Evolutionary conservation across 352 stramenopile species (phyloP).

Genomic region (Phytophthora gonapodyides): DNA sequence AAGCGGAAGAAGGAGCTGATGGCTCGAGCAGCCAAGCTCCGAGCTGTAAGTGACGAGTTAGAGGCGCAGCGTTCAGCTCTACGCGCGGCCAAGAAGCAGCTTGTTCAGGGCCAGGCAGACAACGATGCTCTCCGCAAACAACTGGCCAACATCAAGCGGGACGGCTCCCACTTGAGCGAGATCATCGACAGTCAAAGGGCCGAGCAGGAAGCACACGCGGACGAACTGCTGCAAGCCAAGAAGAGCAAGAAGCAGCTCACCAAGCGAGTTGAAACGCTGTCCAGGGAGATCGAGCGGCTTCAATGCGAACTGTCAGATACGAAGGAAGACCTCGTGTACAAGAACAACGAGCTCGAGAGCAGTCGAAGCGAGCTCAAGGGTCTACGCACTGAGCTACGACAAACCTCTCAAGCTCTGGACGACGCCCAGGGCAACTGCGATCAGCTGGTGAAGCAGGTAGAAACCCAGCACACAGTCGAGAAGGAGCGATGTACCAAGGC

Average conservation of each 20-base stretch:
- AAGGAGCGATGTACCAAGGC: slow-evolving; percentile 4
- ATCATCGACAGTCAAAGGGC: slow-evolving; percentile 51
- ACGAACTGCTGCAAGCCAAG: slow-evolving; percentile 30
- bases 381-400: slow-evolving; percentile 21
- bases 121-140: slow-evolving; percentile 48
- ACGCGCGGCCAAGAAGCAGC: slow-evolving; percentile 48
- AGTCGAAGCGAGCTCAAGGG: slow-evolving; percentile 31
- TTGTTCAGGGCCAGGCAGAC: slow-evolving; percentile 33
- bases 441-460: slow-evolving; percentile 24
- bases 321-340: slow-evolving; percentile 44
- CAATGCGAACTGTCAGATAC: slow-evolving; percentile 33
- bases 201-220: slow-evolving; percentile 28
- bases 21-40: slow-evolving; percentile 29
- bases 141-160: slow-evolving; percentile 37
- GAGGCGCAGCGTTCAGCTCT: slow-evolving; percentile 40
- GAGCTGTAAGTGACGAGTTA: slow-evolving; percentile 34
- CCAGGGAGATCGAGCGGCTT: slow-evolving; percentile 27
- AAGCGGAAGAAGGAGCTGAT: slow-evolving; percentile 39
- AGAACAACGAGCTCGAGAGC: slow-evolving; percentile 38
- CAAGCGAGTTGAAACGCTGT: slow-evolving; percentile 5
- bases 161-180: slow-evolving; percentile 44
- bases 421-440: slow-evolving; percentile 17
- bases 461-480: slow-evolving; percentile 12
- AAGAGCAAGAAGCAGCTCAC: slow-evolving; percentile 33
- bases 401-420: slow-evolving; percentile 20